Conservation (phyloP, 768 basidiomycete species). For the Plicaturopsis crispa region DNA sequence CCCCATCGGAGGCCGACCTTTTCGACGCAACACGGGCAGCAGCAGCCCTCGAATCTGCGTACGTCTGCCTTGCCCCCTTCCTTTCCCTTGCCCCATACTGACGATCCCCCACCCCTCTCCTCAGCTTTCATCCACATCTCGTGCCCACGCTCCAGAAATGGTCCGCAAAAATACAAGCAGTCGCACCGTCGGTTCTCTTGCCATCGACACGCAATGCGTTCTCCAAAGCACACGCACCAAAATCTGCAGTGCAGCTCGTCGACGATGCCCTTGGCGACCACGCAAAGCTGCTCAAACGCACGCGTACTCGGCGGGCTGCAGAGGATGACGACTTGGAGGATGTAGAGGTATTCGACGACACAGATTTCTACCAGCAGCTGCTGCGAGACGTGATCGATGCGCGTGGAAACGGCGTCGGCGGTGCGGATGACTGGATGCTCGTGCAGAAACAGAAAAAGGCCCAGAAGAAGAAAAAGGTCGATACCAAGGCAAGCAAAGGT, state of each 20-base stretch:
- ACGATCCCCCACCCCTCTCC: not conserved
- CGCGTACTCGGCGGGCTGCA: conserved; percentile 27
- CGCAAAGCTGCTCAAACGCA: conserved; percentile 53
- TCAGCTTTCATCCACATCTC: conserved; percentile 60
- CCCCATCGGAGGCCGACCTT: conserved; percentile 13
- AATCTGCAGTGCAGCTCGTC: conserved; percentile 67
- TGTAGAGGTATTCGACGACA: conserved; percentile 71
- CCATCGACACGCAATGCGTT: conserved; percentile 69
- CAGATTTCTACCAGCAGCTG: conserved; percentile 90
- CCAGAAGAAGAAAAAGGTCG: conserved; percentile 87
- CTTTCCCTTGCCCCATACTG: conserved; percentile 5
- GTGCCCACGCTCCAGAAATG: conserved; percentile 84
- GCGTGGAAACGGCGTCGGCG: conserved; percentile 31
- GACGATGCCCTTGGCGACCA: conserved; percentile 64
- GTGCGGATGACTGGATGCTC: conserved; percentile 54
- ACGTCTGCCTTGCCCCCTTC: conserved; percentile 6
- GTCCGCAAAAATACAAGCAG: conserved; percentile 94
- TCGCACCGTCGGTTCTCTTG: conserved; percentile 69
- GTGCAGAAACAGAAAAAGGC: conserved; percentile 63
- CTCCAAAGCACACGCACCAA: conserved; percentile 44
- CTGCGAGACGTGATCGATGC: conserved; percentile 88
- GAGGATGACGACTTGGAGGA: conserved; percentile 29
- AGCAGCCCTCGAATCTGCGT: conserved; percentile 46
- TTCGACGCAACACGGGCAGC: conserved; percentile 25
- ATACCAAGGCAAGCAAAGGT: conserved; percentile 94